phyloP scores from a whole-genome alignment of 768 basidiomycete species.

The Collybiopsis luxurians region DNA sequence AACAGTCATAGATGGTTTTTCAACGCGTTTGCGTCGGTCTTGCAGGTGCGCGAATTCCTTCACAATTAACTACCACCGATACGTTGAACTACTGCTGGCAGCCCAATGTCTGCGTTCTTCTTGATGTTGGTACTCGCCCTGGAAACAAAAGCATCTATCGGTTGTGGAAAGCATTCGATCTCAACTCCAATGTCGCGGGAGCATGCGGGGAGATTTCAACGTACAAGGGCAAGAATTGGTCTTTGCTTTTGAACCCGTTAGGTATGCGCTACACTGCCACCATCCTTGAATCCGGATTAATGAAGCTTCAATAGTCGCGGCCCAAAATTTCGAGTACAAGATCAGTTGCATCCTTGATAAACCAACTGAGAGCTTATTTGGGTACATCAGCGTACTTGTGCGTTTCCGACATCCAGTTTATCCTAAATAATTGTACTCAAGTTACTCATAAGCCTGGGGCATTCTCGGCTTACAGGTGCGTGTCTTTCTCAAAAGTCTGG shows the following conservation, averaged over 20 bases:
- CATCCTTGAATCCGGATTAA: not conserved
- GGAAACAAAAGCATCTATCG: constrained; percentile 87
- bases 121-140: constrained; percentile 94
- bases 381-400: constrained; percentile 94
- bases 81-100: constrained; percentile 21
- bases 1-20: constrained; percentile 98
- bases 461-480: constrained; percentile 82
- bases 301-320: constrained; percentile 47
- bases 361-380: constrained; percentile 84
- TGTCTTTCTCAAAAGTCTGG: constrained; percentile 24
- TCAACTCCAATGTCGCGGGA: constrained; percentile 90
- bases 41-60: constrained; percentile 54
- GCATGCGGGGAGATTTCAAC: constrained; percentile 97
- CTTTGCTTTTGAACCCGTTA: constrained; percentile 76
- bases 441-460: constrained; percentile 68
- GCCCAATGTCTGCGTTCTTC: constrained; percentile 89
- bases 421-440: not conserved
- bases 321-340: constrained; percentile 83
- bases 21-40: constrained; percentile 82
- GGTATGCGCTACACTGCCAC: not conserved
- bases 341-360: constrained; percentile 73
- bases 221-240: constrained; percentile 91
- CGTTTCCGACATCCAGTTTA: constrained; percentile 14
- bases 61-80: not conserved
- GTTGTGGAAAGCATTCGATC: constrained; percentile 93